These are phyloP conservation scores for Teratosphaeria destructans DNA, from an alignment of 2,329 filamentous ascomycete species.

Conservation along the genomic window DNA sequence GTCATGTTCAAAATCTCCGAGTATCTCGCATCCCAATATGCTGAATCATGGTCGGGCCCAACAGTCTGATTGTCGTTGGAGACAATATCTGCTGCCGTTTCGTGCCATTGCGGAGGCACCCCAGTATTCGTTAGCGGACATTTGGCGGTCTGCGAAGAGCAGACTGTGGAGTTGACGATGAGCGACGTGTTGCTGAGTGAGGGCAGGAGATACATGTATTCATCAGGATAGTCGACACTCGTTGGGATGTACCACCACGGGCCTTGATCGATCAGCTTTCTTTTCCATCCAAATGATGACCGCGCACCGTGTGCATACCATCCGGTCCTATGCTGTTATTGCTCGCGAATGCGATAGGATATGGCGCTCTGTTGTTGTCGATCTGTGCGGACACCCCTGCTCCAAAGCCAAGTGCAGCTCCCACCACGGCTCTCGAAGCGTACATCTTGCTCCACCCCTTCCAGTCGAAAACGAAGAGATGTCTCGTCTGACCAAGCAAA, in stretches of 20 bases:
- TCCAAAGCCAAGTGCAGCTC: not conserved
- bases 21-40: slow-evolving; percentile 6
- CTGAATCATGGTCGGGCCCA: not conserved
- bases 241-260: slow-evolving; percentile 6
- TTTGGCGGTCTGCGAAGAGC: slow-evolving; percentile 3
- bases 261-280: slow-evolving; percentile 2
- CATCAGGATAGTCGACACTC: slow-evolving; percentile 3
- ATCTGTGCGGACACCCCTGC: not conserved
- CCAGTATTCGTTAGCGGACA: slow-evolving; percentile 3
- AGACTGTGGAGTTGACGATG: slow-evolving; percentile 5
- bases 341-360: slow-evolving; percentile 3
- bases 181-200: slow-evolving; percentile 5
- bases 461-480: not conserved
- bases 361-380: slow-evolving; percentile 2
- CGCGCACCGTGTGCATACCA: slow-evolving; percentile 1
- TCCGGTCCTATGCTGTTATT: slow-evolving; percentile 6
- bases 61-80: slow-evolving; percentile 1
- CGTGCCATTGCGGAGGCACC: slow-evolving; percentile 1
- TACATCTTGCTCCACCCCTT: not conserved
- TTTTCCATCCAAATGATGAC: not conserved
- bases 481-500: not conserved
- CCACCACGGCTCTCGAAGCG: not conserved
- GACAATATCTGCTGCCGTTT: not conserved
- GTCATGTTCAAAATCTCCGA: slow-evolving; percentile 5
- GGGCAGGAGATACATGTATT: slow-evolving; percentile 6